These are phyloP conservation scores for Chenopodium berlandieri DNA, from an alignment of 148 eudicot species.

Conservation along the genomic window DNA sequence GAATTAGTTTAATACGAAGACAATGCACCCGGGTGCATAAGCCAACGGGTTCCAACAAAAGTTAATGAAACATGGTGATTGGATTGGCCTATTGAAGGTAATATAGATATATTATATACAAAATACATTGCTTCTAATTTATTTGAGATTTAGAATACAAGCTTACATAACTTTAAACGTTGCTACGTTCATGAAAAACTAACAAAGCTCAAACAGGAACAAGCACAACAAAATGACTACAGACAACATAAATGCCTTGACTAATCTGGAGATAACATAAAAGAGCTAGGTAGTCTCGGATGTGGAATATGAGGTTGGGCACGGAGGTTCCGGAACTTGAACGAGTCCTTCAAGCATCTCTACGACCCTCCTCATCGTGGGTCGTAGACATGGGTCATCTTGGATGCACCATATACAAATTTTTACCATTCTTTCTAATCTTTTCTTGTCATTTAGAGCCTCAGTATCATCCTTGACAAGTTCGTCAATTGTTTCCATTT, in stretches of 20 bases:
- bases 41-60: too few relatives aligned
- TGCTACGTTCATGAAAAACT: neutral
- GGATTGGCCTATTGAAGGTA: too few relatives aligned
- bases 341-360: conserved; percentile 37
- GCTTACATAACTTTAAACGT: neutral
- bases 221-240: neutral
- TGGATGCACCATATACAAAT: conserved; percentile 33
- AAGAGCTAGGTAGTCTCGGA: neutral
- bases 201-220: neutral
- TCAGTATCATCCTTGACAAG: conserved; percentile 29
- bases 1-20: too few relatives aligned
- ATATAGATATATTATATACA: too few relatives aligned
- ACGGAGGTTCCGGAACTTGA: conserved; percentile 31
- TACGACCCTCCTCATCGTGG: conserved; percentile 28
- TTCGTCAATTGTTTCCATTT: conserved; percentile 2
- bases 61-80: too few relatives aligned
- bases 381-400: conserved; percentile 29
- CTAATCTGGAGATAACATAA: neutral
- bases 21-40: too few relatives aligned
- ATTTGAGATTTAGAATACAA: neutral
- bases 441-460: conserved; percentile 22
- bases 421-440: conserved; percentile 24
- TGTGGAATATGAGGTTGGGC: conserved; percentile 1
- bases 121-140: neutral
- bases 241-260: neutral